Percentiles rank a stretch among this genome's conserved stretches.
These are phyloP conservation scores for Clitopilus passeckerianus DNA, from an alignment of 768 basidiomycete genomes.

Conservation along the genomic window DNA sequence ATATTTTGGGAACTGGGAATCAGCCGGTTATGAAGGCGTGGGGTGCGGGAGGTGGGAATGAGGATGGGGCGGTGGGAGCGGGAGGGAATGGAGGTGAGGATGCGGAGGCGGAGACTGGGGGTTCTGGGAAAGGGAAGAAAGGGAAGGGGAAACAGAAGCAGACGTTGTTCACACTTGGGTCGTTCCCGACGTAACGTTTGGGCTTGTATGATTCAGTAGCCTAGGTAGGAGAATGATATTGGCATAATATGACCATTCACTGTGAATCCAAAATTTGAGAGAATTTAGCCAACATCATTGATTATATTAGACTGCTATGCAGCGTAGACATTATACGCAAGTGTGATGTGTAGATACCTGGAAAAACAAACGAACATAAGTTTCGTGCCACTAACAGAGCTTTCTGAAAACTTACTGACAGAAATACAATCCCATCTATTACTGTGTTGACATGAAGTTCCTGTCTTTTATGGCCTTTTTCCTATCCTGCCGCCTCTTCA, in stretches of 20 bases:
- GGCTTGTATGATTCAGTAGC: background rate
- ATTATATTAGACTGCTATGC: background rate
- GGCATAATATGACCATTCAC: too few relatives aligned
- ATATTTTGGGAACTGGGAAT: slow-evolving; percentile 53
- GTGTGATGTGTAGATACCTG: background rate
- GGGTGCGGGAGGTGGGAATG: slow-evolving; percentile 20
- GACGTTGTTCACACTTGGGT: slow-evolving; percentile 68
- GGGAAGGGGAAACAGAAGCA: slow-evolving; percentile 83
- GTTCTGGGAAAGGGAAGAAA: slow-evolving; percentile 55
- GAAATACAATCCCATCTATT: slow-evolving; percentile 7
- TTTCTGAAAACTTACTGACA: background rate
- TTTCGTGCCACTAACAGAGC: too few relatives aligned
- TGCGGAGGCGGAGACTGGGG: slow-evolving; percentile 10
- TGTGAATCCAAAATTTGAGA: too few relatives aligned
- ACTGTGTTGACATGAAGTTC: slow-evolving; percentile 87
- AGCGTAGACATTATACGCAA: background rate
- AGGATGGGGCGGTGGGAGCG: slow-evolving; percentile 4
- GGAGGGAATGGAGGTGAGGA: slow-evolving; percentile 6
- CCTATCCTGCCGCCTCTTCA: slow-evolving; percentile 54
- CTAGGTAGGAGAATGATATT: too few relatives aligned
- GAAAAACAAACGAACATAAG: background rate
- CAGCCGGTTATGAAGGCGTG: slow-evolving; percentile 36
- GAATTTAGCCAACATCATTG: background rate
- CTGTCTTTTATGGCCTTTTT: slow-evolving; percentile 70
- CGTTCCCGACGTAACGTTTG: slow-evolving; percentile 32